Evolutionary conservation across 305 asterid genomes (phyloP).

Genomic region (Fraxinus velutina): DNA sequence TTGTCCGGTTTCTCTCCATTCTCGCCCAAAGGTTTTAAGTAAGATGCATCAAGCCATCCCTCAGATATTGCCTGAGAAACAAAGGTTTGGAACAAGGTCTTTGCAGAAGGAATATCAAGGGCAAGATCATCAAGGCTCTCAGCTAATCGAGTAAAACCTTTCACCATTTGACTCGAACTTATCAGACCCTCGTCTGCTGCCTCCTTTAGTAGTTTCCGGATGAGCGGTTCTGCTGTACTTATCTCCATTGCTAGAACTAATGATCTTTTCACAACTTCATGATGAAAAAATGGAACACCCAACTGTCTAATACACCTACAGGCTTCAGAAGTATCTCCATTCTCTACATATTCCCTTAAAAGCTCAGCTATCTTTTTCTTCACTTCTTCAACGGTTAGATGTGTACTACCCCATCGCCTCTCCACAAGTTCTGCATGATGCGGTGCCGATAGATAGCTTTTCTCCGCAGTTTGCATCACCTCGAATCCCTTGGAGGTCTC

Average conservation of each 20-base stretch:
- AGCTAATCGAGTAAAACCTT: conserved; percentile 61
- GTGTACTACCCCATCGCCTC: conserved; percentile 85
- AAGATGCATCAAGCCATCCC: conserved; percentile 76
- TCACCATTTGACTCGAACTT: conserved; percentile 77
- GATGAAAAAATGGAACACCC: conserved; percentile 79
- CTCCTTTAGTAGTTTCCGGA: conserved; percentile 56
- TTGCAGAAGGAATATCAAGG: conserved; percentile 80
- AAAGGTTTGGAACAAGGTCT: conserved; percentile 38
- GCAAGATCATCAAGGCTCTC: conserved; percentile 85
- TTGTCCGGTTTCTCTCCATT: conserved; percentile 33
- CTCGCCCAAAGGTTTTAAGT: conserved; percentile 34
- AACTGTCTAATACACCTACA: conserved; percentile 72
- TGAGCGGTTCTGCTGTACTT: conserved; percentile 50
- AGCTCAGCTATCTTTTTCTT: conserved; percentile 75
- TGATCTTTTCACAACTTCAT: conserved; percentile 81
- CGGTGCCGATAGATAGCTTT: conserved; percentile 80
- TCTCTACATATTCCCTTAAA: conserved; percentile 66
- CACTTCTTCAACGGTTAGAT: conserved; percentile 73
- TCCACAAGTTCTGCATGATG: conserved; percentile 89
- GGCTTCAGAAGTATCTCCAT: conserved; percentile 76
- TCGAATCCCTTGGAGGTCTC: conserved; percentile 65
- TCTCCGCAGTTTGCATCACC: conserved; percentile 69
- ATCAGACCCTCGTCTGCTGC: conserved; percentile 78
- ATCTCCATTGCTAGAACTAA: conserved; percentile 72
- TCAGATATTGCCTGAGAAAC: conserved; percentile 62